A percentile compares a stretch with the other conserved stretches of the same genome.
These are phyloP conservation scores for Achaetomiella virescens DNA, from an alignment of 495 filamentous ascomycete genomes.

Conservation along the genomic window DNA sequence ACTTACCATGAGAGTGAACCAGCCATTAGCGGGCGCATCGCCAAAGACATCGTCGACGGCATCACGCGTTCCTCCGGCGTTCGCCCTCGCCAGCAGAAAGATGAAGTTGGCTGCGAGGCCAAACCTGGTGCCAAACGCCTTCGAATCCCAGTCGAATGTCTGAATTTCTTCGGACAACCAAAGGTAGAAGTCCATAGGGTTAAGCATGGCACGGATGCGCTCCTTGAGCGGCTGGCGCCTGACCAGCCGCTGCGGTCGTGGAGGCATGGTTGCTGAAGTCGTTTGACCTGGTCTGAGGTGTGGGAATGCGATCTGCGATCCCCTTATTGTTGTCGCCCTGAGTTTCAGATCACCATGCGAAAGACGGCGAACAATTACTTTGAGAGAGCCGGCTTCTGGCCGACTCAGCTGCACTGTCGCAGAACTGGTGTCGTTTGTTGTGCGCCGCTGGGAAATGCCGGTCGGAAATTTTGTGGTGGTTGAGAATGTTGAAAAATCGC, in stretches of 20 bases:
- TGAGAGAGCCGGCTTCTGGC: background rate
- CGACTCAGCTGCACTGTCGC: background rate
- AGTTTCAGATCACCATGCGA: background rate
- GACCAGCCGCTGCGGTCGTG: constrained; percentile 54
- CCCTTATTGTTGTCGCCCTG: background rate
- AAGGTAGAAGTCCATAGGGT: constrained; percentile 81
- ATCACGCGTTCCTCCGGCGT: constrained; percentile 46
- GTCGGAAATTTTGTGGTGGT: constrained; percentile 9
- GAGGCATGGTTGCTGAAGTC: constrained; percentile 27
- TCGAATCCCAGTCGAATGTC: constrained; percentile 81
- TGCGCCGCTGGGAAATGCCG: background rate
- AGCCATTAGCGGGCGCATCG: constrained; percentile 55
- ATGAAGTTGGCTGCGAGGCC: constrained; percentile 69
- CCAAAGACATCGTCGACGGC: constrained; percentile 77
- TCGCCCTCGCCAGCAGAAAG: constrained; percentile 78
- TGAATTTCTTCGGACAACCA: constrained; percentile 88
- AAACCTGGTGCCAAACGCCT: constrained; percentile 64
- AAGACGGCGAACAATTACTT: background rate
- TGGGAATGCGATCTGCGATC: background rate
- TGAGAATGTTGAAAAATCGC: background rate
- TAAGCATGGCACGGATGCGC: constrained; percentile 70
- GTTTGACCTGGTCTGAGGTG: no score
- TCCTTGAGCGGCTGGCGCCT: constrained; percentile 69
- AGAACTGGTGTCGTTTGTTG: background rate
- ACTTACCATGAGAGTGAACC: constrained; percentile 76